Base-by-base conservation (phyloP, 2,329 filamentous ascomycete genomes). In the Cladosporium oxysporum region DNA sequence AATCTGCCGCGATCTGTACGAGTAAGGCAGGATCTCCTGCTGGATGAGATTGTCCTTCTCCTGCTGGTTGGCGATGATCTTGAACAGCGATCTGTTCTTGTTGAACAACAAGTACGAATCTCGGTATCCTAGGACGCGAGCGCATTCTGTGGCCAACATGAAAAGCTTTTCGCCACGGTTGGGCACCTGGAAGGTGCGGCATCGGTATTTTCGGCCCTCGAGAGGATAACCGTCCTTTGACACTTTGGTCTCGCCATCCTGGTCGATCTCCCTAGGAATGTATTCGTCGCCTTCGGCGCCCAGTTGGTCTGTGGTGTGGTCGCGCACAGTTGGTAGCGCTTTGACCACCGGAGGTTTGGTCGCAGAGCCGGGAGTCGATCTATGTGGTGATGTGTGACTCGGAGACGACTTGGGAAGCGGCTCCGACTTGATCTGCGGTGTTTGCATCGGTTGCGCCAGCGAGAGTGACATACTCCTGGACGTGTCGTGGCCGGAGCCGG, bases 41-140 rank as follows among this genome's bases (percentile, higher is more conserved):
- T 89, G 85, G 58, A 99, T 97, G 18, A 99, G 84, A 74, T 98
- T 93, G 77, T 99, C 95, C 83, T 99, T 99, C 77, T 99, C 95
- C 31, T 90, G 84, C 77, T 98, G 94, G 68, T 91, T 96, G 66
- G 94, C 94, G 73, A 99, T 99, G 75, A 99, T 99, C 81, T 99
- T 99, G 84, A 87, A 96, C 10, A 99, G 83, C 2, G 95, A 98
- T 70, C 94, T 86, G 78, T 99, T 98, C 82, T 98, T 97, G 85
- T 98, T 98, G 83, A 99, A 99, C 18, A 99, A 83, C 41, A 99
- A 84, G 77, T 99, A 99, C n/a, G 93, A 97, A 78, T 99, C 95
- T 68, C 95, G 87, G 77, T 99, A 99, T 57, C 93, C 91, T 26
- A 98, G 83, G 4, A 97, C 93, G 71, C 95, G 88, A 28, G 95